phyloP scores from a whole-genome alignment of 1,284 basidiomycete species.

The Schizophyllum commune region DNA sequence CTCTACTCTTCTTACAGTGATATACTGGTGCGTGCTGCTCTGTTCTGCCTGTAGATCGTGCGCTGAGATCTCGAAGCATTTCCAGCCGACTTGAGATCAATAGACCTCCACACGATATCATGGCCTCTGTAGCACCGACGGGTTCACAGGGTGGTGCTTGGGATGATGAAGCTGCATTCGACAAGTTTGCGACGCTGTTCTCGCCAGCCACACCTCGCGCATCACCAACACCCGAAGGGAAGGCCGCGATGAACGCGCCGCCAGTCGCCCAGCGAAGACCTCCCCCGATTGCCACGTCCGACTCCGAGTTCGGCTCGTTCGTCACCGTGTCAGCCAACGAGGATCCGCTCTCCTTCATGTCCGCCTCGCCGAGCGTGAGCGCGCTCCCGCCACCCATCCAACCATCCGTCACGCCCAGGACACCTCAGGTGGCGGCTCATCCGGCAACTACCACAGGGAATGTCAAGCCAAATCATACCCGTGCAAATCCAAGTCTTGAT shows the following conservation, averaged over 20 bases:
- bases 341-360: slow-evolving; percentile 39
- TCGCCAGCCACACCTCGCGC: slow-evolving; percentile 33
- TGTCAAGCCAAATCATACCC: neutral
- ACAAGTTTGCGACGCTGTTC: slow-evolving; percentile 35
- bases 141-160: neutral
- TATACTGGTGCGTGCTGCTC: no score
- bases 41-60: no score
- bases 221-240: slow-evolving; percentile 22
- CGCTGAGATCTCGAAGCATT: no score
- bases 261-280: slow-evolving; percentile 2
- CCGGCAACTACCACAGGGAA: neutral
- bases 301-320: slow-evolving; percentile 62
- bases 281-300: slow-evolving; percentile 18
- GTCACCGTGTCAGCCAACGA: slow-evolving; percentile 53
- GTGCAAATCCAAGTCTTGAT: slow-evolving; percentile 22
- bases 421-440: slow-evolving; percentile 4
- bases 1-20: no score
- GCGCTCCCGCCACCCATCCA: slow-evolving; percentile 6
- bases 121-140: neutral
- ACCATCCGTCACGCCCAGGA: slow-evolving; percentile 1
- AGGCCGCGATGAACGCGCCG: slow-evolving; percentile 1
- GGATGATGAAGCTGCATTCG: slow-evolving; percentile 18
- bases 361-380: slow-evolving; percentile 1
- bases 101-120: neutral
- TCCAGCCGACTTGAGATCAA: no score